Percentiles rank a stretch among this genome's conserved stretches.
These are phyloP conservation scores for Globisporangium sylvaticum DNA, from an alignment of 352 stramenopile species.

Conservation along the genomic window DNA sequence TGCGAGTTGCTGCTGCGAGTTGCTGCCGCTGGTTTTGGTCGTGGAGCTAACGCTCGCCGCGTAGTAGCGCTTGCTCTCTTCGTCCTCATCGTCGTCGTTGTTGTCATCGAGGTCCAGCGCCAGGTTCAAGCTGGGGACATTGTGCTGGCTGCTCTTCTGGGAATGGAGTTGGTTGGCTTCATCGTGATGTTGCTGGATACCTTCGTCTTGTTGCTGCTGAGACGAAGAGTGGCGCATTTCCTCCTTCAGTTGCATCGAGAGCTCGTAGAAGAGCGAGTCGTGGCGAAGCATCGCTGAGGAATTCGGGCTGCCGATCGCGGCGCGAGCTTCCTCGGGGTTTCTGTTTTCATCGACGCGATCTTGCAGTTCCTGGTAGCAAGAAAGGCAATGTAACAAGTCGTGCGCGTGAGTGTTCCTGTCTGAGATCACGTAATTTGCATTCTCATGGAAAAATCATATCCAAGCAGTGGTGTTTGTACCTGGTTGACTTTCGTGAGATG, in stretches of 20 bases:
- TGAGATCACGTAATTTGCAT: neutral
- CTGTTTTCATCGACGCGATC: conserved; percentile 6
- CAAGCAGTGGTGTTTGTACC: conserved; percentile 7
- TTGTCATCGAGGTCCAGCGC: conserved; percentile 16
- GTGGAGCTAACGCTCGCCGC: neutral
- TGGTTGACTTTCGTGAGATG: conserved; percentile 30
- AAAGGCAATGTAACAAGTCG: neutral
- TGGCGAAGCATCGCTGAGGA: conserved; percentile 19
- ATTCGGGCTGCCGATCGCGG: neutral
- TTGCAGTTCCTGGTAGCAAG: conserved; percentile 26
- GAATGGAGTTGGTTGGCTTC: neutral
- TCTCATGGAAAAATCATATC: neutral
- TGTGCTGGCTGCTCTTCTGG: neutral
- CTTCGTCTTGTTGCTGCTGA: neutral
- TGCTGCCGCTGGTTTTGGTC: conserved; percentile 2
- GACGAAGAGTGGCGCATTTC: conserved; percentile 14
- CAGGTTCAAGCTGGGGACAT: neutral
- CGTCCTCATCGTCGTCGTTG: conserved; percentile 15
- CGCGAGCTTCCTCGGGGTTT: neutral
- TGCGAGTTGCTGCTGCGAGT: neutral
- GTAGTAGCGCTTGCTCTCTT: conserved; percentile 4
- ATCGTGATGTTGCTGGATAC: neutral
- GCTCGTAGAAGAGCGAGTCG: conserved; percentile 47
- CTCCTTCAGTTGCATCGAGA: conserved; percentile 31
- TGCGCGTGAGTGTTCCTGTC: neutral